Evolutionary conservation across 2,329 filamentous ascomycete species (phyloP).

Genomic region (Cladosporium colombiae): DNA sequence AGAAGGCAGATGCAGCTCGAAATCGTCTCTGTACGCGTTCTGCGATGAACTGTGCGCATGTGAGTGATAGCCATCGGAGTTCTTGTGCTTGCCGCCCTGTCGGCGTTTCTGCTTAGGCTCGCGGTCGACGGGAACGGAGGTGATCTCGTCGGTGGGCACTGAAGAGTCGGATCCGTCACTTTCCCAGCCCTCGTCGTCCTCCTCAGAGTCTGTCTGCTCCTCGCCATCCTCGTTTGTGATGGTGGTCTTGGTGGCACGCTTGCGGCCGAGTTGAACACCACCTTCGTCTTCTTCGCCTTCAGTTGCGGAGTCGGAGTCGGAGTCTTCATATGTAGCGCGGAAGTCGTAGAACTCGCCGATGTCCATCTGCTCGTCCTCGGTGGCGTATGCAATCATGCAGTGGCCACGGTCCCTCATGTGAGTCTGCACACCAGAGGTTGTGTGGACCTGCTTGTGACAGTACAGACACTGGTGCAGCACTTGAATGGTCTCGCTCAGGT

Average conservation of each 20-base stretch:
- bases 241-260: constrained; percentile 52
- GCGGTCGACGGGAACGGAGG: constrained; percentile 73
- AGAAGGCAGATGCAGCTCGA: constrained; percentile 88
- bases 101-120: constrained; percentile 71
- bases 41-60: constrained; percentile 68
- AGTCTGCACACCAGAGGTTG: constrained; percentile 78
- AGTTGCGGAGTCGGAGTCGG: constrained; percentile 60
- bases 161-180: constrained; percentile 85
- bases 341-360: constrained; percentile 98
- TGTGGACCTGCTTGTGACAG: constrained; percentile 81
- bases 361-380: constrained; percentile 85
- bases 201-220: constrained; percentile 50
- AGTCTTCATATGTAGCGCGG: constrained; percentile 89
- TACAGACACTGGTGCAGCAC: constrained; percentile 82
- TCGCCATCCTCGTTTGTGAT: constrained; percentile 52
- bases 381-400: constrained; percentile 92
- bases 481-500: constrained; percentile 77
- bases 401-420: constrained; percentile 98
- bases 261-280: constrained; percentile 70
- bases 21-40: constrained; percentile 86
- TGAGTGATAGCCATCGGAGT: constrained; percentile 76
- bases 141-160: constrained; percentile 80
- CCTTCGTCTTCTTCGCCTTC: constrained; percentile 54
- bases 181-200: constrained; percentile 84
- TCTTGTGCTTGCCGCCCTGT: constrained; percentile 69